Evolutionary conservation across 306 rosid species (phyloP).

Genomic region (Medicago truncatula): DNA sequence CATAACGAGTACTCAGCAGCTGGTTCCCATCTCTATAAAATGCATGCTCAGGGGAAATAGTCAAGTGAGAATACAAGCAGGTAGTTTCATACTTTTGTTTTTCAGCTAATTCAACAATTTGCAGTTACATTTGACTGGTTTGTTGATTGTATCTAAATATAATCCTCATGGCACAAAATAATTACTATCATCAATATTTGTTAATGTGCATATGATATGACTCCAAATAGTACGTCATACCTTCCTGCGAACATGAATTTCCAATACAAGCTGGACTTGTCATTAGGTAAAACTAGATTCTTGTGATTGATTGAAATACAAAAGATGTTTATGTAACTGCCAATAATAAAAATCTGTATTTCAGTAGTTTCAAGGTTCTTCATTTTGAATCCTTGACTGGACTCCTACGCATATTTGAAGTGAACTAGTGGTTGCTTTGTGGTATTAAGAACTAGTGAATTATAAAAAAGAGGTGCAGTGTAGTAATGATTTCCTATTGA

Average conservation of each 20-base stretch:
- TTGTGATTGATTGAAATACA: constrained; percentile 18
- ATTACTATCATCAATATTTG: neutral
- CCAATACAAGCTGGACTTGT: neutral
- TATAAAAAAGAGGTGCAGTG: too few species aligned
- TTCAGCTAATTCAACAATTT: neutral
- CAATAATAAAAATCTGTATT: neutral
- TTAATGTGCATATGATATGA: neutral
- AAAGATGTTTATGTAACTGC: constrained; percentile 14
- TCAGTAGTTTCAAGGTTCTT: neutral
- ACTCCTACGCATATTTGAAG: neutral
- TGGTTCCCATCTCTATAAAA: neutral
- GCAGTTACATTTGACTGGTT: constrained; percentile 1
- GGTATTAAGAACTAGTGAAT: neutral
- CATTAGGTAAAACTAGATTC: constrained; percentile 11
- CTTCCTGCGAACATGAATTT: neutral
- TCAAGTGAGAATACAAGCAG: neutral
- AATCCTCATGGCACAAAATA: neutral
- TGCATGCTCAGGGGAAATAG: neutral
- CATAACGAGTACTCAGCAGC: neutral
- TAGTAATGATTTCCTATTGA: too few species aligned
- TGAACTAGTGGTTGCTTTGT: neutral
- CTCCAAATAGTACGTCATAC: neutral
- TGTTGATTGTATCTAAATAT: neutral
- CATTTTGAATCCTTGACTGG: neutral
- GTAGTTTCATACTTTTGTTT: neutral